Conservation (phyloP, 2,329 filamentous ascomycete genomes). For the Colletotrichum spinosum region DNA sequence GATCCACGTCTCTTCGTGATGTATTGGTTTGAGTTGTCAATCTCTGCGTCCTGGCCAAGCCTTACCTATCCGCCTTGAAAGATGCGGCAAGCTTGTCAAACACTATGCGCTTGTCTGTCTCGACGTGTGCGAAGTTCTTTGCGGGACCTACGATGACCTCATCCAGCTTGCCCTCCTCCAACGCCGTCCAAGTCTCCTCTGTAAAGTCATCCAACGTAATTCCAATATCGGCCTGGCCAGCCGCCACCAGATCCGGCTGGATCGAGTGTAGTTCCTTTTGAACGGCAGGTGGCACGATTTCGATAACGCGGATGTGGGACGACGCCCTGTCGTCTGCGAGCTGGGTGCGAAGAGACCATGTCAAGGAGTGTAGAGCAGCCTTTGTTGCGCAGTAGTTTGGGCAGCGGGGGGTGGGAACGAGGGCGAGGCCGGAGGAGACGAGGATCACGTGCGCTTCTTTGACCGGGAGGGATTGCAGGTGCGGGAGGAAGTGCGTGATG, state of each 20-base stretch:
- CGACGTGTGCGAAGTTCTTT: slow-evolving; percentile 27
- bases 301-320: slow-evolving; percentile 54
- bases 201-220: slow-evolving; percentile 55
- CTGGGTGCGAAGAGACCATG: slow-evolving; percentile 57
- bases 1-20: too few species aligned
- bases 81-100: slow-evolving; percentile 23
- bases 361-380: slow-evolving; percentile 61
- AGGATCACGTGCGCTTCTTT: slow-evolving; percentile 44
- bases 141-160: slow-evolving; percentile 37
- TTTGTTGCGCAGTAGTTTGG: slow-evolving; percentile 66
- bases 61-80: slow-evolving; percentile 14
- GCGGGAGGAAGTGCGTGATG: slow-evolving; percentile 58
- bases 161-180: slow-evolving; percentile 55
- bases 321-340: slow-evolving; percentile 48
- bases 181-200: slow-evolving; percentile 57
- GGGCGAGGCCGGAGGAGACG: slow-evolving; percentile 57
- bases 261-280: slow-evolving; percentile 62
- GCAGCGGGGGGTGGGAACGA: slow-evolving; percentile 59
- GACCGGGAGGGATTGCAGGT: slow-evolving; percentile 46
- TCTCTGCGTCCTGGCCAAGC: background rate
- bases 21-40: background rate
- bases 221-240: slow-evolving; percentile 47
- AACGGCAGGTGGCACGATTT: slow-evolving; percentile 60
- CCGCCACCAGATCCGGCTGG: slow-evolving; percentile 49
- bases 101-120: slow-evolving; percentile 18